phyloP scores from a whole-genome alignment of 306 rosid genomes.

The Spatholobus suberectus region DNA sequence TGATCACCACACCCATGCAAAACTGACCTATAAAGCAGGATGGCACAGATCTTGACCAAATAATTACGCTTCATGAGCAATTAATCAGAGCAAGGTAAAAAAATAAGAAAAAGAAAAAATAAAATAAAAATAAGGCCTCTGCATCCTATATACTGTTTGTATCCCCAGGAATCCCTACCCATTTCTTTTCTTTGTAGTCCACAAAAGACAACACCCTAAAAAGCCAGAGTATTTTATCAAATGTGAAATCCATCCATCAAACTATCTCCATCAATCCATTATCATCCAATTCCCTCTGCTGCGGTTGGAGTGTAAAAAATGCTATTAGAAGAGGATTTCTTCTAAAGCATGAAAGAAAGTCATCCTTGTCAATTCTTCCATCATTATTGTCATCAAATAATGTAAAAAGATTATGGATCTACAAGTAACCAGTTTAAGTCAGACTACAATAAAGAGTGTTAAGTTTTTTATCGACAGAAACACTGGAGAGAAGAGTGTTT shows the following conservation, averaged over 20 bases:
- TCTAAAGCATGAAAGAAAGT: constrained; percentile 63
- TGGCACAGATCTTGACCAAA: constrained; percentile 36
- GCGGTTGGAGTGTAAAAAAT: constrained; percentile 64
- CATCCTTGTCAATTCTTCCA: constrained; percentile 71
- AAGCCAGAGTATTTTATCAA: constrained; percentile 15
- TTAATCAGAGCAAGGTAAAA: constrained; percentile 36
- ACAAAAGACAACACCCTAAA: constrained; percentile 31
- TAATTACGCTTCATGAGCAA: constrained; percentile 17
- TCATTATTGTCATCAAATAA: constrained; percentile 66
- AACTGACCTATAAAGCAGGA: constrained; percentile 42
- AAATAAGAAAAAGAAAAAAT: not conserved
- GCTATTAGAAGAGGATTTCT: constrained; percentile 82
- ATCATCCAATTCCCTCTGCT: constrained; percentile 42
- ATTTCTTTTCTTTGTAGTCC: constrained; percentile 18
- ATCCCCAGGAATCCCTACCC: constrained; percentile 38
- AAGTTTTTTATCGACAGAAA: constrained; percentile 1
- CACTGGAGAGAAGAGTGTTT: not conserved
- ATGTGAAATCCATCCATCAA: constrained; percentile 46
- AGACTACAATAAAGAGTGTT: not conserved
- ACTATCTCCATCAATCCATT: constrained; percentile 49
- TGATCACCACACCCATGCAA: constrained; percentile 36
- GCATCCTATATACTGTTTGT: constrained; percentile 33
- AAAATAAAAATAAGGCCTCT: not conserved
- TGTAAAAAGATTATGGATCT: constrained; percentile 68
- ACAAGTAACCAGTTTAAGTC: constrained; percentile 41